phyloP scores from a whole-genome alignment of 805 yeast species.

The Kodamaea hsintzibuensis region DNA sequence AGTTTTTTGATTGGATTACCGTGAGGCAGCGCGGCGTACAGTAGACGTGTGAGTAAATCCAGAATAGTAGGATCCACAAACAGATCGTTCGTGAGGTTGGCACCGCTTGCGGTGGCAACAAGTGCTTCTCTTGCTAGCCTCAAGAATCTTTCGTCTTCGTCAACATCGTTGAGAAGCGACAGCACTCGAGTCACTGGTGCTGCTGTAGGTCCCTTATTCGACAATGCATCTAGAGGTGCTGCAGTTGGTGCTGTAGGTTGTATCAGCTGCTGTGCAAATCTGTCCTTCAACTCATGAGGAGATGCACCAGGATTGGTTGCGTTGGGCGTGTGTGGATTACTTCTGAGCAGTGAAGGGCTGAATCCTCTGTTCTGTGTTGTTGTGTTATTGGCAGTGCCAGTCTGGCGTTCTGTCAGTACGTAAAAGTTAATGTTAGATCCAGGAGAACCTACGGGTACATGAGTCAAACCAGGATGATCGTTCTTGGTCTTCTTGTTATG shows the following conservation, averaged over 20 bases:
- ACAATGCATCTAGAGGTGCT: background rate
- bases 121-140: constrained; percentile 63
- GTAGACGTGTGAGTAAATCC: constrained; percentile 57
- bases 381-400: background rate
- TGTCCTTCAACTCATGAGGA: constrained; percentile 2
- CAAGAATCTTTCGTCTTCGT: constrained; percentile 56
- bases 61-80: constrained; percentile 64
- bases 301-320: background rate
- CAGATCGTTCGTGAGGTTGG: constrained; percentile 26
- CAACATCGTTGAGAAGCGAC: constrained; percentile 11
- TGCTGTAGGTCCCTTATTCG: background rate
- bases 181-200: constrained; percentile 1
- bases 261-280: background rate
- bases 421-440: constrained; percentile 15
- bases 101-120: constrained; percentile 49
- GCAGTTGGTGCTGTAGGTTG: background rate
- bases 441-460: constrained; percentile 11
- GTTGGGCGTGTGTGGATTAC: constrained; percentile 1
- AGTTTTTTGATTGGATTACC: constrained; percentile 48
- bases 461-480: constrained; percentile 13
- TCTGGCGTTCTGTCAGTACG: constrained; percentile 18
- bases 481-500: constrained; percentile 12
- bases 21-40: constrained; percentile 59
- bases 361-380: background rate
- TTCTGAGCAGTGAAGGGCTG: constrained; percentile 2